These are phyloP conservation scores for Starmerella tilneyi DNA, from an alignment of 805 yeast genomes.

Conservation along the genomic window DNA sequence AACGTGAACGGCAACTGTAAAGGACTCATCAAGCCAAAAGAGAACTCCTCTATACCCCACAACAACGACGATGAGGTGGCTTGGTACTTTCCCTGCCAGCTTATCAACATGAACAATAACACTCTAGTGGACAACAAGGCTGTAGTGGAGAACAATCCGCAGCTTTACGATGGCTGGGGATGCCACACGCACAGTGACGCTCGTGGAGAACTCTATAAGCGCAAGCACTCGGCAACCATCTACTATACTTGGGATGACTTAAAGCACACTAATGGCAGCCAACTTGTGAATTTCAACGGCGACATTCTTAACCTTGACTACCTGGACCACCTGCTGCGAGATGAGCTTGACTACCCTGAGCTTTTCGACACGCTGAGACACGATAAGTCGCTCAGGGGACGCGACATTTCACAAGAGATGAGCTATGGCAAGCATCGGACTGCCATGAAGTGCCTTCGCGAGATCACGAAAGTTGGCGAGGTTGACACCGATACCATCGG, in stretches of 20 bases:
- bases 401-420: slow-evolving; percentile 68
- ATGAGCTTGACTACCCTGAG: slow-evolving; percentile 62
- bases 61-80: slow-evolving; percentile 50
- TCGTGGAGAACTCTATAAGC: slow-evolving; percentile 52
- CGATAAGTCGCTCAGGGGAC: slow-evolving; percentile 52
- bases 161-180: slow-evolving; percentile 74
- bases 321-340: slow-evolving; percentile 60
- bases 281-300: slow-evolving; percentile 81
- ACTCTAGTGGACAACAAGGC: slow-evolving; percentile 50
- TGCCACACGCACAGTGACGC: slow-evolving; percentile 74
- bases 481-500: slow-evolving; percentile 86
- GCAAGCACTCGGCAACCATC: slow-evolving; percentile 60
- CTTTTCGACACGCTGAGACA: slow-evolving; percentile 55
- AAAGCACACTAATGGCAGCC: slow-evolving; percentile 48
- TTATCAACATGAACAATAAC: slow-evolving; percentile 49
- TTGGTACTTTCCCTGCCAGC: slow-evolving; percentile 93
- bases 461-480: slow-evolving; percentile 78
- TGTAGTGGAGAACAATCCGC: slow-evolving; percentile 28
- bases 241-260: slow-evolving; percentile 88
- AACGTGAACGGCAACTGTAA: slow-evolving; percentile 89
- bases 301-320: slow-evolving; percentile 72
- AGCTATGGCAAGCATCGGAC: slow-evolving; percentile 56
- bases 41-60: slow-evolving; percentile 60
- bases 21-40: slow-evolving; percentile 60
- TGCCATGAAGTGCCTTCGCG: slow-evolving; percentile 72